phyloP scores from a whole-genome alignment of 192 early-diverging fungal species.

The Geranomyces michiganensis region DNA sequence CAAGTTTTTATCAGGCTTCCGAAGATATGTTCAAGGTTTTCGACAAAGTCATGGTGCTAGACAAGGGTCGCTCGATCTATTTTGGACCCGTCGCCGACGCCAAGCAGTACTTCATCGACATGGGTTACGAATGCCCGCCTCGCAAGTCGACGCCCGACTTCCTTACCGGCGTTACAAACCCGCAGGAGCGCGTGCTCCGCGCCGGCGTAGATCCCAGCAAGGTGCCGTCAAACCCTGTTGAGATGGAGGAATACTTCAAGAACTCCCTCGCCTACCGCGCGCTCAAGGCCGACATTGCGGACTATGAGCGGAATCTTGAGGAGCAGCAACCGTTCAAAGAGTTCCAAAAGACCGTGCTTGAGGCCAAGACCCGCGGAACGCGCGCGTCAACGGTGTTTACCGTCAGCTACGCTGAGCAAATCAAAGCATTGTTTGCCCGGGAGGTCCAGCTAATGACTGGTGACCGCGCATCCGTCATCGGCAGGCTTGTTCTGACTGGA shows the following conservation, averaged over 20 bases:
- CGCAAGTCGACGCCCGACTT: slow-evolving; percentile 30
- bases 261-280: slow-evolving; percentile 47
- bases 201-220: slow-evolving; percentile 55
- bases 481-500: slow-evolving; percentile 9
- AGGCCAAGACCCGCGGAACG: slow-evolving; percentile 54
- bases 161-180: slow-evolving; percentile 29
- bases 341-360: slow-evolving; percentile 54
- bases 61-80: slow-evolving; percentile 46
- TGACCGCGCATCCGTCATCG: slow-evolving; percentile 52
- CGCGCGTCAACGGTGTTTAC: slow-evolving; percentile 58
- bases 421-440: slow-evolving; percentile 60
- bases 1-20: slow-evolving; percentile 63
- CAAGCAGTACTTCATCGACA: slow-evolving; percentile 40
- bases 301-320: slow-evolving; percentile 52
- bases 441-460: slow-evolving; percentile 67
- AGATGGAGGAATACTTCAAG: slow-evolving; percentile 61
- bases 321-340: slow-evolving; percentile 41
- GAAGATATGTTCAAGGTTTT: slow-evolving; percentile 74
- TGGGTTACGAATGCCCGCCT: slow-evolving; percentile 33
- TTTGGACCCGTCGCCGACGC: slow-evolving; percentile 43
- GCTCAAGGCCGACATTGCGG: slow-evolving; percentile 45
- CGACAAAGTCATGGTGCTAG: slow-evolving; percentile 56
- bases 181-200: slow-evolving; percentile 31
- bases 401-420: slow-evolving; percentile 66
- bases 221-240: slow-evolving; percentile 59